Percentiles rank a stretch among this genome's conserved stretches.
These are phyloP conservation scores for Stropharia rugosoannulata DNA, from an alignment of 768 basidiomycete species.

Conservation along the genomic window DNA sequence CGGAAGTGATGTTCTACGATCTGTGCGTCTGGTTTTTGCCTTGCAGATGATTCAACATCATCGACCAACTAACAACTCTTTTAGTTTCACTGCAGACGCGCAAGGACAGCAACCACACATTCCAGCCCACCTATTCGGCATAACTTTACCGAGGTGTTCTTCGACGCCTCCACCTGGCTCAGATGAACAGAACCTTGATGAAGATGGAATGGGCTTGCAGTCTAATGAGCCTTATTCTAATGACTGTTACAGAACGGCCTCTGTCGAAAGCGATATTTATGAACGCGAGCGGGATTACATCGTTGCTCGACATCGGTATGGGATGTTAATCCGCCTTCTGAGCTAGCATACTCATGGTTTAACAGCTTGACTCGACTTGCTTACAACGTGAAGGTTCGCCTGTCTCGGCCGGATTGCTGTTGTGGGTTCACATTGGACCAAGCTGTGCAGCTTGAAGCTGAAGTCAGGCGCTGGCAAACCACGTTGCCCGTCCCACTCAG, in stretches of 20 bases:
- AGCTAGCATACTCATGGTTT: background rate
- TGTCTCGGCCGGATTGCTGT: slow-evolving; percentile 36
- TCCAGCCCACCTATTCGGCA: slow-evolving; percentile 46
- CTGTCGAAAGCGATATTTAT: background rate
- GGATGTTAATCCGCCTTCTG: slow-evolving; percentile 7
- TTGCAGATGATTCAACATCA: background rate
- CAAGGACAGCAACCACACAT: slow-evolving; percentile 65
- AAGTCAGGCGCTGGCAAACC: slow-evolving; percentile 52
- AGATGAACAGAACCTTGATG: slow-evolving; percentile 8
- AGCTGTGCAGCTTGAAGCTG: slow-evolving; percentile 55
- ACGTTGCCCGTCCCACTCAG: slow-evolving; percentile 43
- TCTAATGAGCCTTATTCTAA: background rate
- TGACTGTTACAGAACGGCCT: background rate
- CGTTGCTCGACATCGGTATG: slow-evolving; percentile 61
- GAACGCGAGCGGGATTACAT: slow-evolving; percentile 13
- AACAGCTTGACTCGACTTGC: slow-evolving; percentile 62
- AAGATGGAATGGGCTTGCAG: slow-evolving; percentile 1
- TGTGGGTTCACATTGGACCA: slow-evolving; percentile 59
- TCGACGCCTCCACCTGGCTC: background rate
- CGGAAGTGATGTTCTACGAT: slow-evolving; percentile 79
- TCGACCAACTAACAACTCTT: background rate
- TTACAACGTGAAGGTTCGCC: slow-evolving; percentile 58
- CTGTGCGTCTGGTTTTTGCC: slow-evolving; percentile 47
- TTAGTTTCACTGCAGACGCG: slow-evolving; percentile 69
- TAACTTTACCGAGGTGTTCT: slow-evolving; percentile 51